Base-by-base conservation (phyloP, 2,329 filamentous ascomycete species). In the Dactylellina sp. region DNA sequence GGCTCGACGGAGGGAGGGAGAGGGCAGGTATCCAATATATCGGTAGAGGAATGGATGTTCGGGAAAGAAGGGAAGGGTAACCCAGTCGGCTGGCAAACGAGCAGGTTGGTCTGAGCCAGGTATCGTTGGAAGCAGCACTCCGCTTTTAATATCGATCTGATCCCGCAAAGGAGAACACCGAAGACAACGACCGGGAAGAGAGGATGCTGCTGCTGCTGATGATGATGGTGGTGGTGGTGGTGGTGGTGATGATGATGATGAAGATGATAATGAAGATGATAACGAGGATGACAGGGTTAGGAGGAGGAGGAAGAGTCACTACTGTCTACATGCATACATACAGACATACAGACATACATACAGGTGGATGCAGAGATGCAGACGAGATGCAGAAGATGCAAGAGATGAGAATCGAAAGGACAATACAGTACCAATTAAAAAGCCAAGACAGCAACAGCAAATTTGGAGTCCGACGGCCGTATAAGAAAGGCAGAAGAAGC, bases 21-120 rank as follows among this genome's bases (percentile, higher is more conserved):
- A 50, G 20, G 46, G 16, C n/a, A 24, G 14, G 46, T n/a, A 7
- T 9, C 20, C 46, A 50, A 16, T 18, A 28, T 50, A 52, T 40
- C 32, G 57, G 57, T 16, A 25, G 44, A 50, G 20, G 22, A 20
- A 37, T 24, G 24, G 62, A 47, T 55, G 42, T 50, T 71, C 66
- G 59, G 66, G 65, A 63, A 71, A 42, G 44, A 57, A 71, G 52
- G 66, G 66, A 64, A 71, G 59, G 66, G 66, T 63, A 53, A 71
- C 66, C 66, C 66, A 71, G 66, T 71, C 57, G 22, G 32, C 28
- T 32, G n/a, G n/a, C n/a, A n/a, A n/a, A n/a, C n/a, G n/a, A n/a
- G n/a, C n/a, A n/a, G n/a, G n/a, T n/a, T n/a, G n/a, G n/a, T n/a
- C n/a, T n/a, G 28, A 32, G 28, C 28, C 28, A 32, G 28, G 28